Evolutionary conservation across 768 basidiomycete genomes (phyloP).

Genomic region (Pleurotus tuber-regium): DNA sequence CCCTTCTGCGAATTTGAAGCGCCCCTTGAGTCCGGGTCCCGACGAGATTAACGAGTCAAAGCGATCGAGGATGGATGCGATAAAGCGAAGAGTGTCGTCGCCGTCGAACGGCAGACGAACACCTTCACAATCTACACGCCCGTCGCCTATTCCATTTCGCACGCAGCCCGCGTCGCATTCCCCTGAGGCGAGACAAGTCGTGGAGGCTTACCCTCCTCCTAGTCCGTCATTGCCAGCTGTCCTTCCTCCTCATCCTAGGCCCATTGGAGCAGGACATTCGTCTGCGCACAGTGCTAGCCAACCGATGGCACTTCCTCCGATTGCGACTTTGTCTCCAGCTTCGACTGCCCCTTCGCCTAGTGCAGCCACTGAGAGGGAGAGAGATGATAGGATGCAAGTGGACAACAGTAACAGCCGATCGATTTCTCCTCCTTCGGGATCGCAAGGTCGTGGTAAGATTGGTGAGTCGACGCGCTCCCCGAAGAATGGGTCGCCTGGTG

Average conservation of each 20-base stretch:
- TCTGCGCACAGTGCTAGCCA: slow-evolving; percentile 33
- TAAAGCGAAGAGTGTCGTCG: slow-evolving; percentile 52
- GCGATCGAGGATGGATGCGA: slow-evolving; percentile 57
- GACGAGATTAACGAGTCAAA: slow-evolving; percentile 57
- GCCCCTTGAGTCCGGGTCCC: slow-evolving; percentile 64
- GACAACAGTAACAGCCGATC: slow-evolving; percentile 47
- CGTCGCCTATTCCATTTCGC: slow-evolving; percentile 73
- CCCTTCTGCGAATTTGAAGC: slow-evolving; percentile 50
- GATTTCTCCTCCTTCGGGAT: slow-evolving; percentile 45
- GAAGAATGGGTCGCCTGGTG: slow-evolving; percentile 1
- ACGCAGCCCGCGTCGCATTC: slow-evolving; percentile 69
- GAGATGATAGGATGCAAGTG: slow-evolving; percentile 55
- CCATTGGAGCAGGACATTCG: slow-evolving; percentile 55
- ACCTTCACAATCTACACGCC: slow-evolving; percentile 58
- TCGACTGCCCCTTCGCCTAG: slow-evolving; percentile 55
- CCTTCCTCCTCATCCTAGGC: slow-evolving; percentile 74
- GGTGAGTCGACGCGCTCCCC: slow-evolving; percentile 7
- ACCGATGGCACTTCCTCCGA: slow-evolving; percentile 63
- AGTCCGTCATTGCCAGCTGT: slow-evolving; percentile 53
- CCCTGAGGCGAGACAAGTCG: slow-evolving; percentile 56
- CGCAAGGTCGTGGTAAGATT: slow-evolving; percentile 10
- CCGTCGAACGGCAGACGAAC: slow-evolving; percentile 48
- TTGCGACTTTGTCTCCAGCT: slow-evolving; percentile 63
- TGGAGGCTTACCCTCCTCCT: slow-evolving; percentile 47
- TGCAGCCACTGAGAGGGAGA: slow-evolving; percentile 32